Percentiles rank a stretch among this genome's conserved stretches.
Conservation (phyloP, 2,329 filamentous ascomycete species). For the Penicillium sp. region DNA sequence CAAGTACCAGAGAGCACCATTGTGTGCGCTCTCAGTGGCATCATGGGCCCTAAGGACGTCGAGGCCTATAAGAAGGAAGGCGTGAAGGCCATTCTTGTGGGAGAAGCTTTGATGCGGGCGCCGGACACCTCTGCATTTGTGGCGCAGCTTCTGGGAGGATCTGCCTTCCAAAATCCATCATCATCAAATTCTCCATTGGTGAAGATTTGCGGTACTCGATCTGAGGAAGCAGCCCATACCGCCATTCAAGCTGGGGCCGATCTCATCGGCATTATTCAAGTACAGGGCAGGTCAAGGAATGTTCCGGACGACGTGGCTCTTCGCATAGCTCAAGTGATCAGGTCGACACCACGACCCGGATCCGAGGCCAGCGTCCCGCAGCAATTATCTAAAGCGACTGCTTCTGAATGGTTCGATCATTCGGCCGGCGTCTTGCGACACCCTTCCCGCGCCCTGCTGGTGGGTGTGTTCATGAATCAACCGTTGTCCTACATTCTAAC, state of each 20-base stretch:
- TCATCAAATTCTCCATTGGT: constrained; percentile 59
- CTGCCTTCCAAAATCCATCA: constrained; percentile 24
- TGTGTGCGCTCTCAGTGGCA: constrained; percentile 91
- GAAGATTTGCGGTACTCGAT: constrained; percentile 93
- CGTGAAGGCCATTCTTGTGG: constrained; percentile 88
- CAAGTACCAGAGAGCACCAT: constrained; percentile 83
- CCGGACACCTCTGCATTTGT: constrained; percentile 81
- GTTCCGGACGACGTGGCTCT: constrained; percentile 75
- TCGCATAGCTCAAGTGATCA: constrained; percentile 76
- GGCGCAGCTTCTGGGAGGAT: constrained; percentile 69
- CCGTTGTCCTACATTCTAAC: constrained; percentile 76
- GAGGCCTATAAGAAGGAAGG: constrained; percentile 82
- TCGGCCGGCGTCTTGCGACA: constrained; percentile 48
- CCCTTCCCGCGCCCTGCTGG: constrained; percentile 68
- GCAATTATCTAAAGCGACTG: constrained; percentile 24
- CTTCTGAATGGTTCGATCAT: constrained; percentile 68
- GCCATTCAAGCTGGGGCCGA: constrained; percentile 87
- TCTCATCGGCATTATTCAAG: constrained; percentile 88
- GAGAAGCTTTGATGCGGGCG: constrained; percentile 93
- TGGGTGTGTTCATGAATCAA: constrained; percentile 93
- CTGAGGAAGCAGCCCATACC: constrained; percentile 71
- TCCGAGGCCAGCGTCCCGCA: constrained; percentile 8
- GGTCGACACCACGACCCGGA: constrained; percentile 44
- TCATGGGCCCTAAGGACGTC: constrained; percentile 84
- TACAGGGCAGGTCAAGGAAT: constrained; percentile 73